Base-by-base conservation (phyloP, 2,329 filamentous ascomycete species). In the Fonsecaea multimorphosa region DNA sequence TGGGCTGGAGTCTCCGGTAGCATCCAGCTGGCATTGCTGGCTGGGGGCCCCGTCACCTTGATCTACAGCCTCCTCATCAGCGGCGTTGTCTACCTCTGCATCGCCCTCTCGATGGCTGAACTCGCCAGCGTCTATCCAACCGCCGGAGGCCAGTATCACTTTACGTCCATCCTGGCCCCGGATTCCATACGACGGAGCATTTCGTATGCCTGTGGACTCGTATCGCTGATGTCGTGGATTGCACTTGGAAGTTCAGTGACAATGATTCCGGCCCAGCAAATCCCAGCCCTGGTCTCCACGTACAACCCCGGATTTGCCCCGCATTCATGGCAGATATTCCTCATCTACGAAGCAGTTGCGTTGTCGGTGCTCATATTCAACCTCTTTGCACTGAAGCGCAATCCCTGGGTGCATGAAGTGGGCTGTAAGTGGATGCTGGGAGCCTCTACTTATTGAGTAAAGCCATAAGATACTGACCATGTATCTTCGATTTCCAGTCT, bases 31-130 rank as follows among this genome's bases (percentile, higher is more conserved):
- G 70, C 31, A 29, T 61, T 22, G 63, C 68, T 57, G 66, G 64
- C 3, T 65, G 71, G 71, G 12, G 72, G 72, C 0, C 67, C 71
- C 1, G 68, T 71, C 6, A 68, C 66, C n/a, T 44, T 72, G 16
- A 68, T 76, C 1, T 78, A 77, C 46, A 75, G 76, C 46, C 69
- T 73, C 14, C 67, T 75, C 22, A 31, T 73, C 3, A 73, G 65
- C 12, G 64, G 64, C 16, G 44, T 70, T 27, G 65, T 75, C 1
- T 77, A 77, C 46, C 73, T 75, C 49, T 70, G 72, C 19, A 68
- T 75, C 22, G 40, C 71, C 1, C 70, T 72, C 1, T 68, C 72
- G 4, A 24, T 76, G n/a, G 73, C 73, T 9, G 74, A 75, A 58
- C 63, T 75, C 44, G 72, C 72, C 8, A 72, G 69, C 53, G 71